Evolutionary conservation across 768 basidiomycete species (phyloP), one percentile per base, ranked within the genome.

Genomic region (Panus rudis): DNA sequence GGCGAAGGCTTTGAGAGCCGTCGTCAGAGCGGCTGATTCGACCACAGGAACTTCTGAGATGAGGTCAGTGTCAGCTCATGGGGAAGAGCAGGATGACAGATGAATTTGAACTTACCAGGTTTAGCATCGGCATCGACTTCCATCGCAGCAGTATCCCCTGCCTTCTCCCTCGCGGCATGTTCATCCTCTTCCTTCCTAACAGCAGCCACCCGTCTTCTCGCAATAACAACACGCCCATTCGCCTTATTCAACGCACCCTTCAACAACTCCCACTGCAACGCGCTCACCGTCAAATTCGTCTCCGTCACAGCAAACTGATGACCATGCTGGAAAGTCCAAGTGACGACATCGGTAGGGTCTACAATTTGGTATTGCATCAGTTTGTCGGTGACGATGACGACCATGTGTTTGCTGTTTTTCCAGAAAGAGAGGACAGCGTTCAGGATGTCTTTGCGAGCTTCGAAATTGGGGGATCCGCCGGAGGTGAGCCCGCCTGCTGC

Each of bases 291-390:
- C 42, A 49, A 21, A 46, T 47, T 49, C 13, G 16, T 19, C 14
- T 26, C 62, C 63, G 33, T 67, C 53, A 19, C 64, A 60, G 61
- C 67, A 35, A 68, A 62, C 20, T 64, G 65, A 7, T 69, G 69
- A 16, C 75, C 74, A 47, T 78, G 73, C 39, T 66, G 58, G 62
- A 97, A 94, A 14, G 84, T 78, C 85, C 88, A 94, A 3, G 67
- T 68, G 42, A 96, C 83, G 7, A 98, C 84, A 51, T 99, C 93
- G 13, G 81, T 79, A 0, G 93, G 91, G 53, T 97, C 92, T 30
- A 98, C 84, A 44, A 98, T 88, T 59, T 96, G 92, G 64, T 99
- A 99, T 59, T 98, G 94, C 80, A 98, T 87, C 42, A 98, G 69
- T 66, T 99, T 99, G 71, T 98, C 96, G 49, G 94, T 84, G 6